Evolutionary conservation across 768 basidiomycete genomes (phyloP).

Genomic region (Psilocybe subaeruginosa): DNA sequence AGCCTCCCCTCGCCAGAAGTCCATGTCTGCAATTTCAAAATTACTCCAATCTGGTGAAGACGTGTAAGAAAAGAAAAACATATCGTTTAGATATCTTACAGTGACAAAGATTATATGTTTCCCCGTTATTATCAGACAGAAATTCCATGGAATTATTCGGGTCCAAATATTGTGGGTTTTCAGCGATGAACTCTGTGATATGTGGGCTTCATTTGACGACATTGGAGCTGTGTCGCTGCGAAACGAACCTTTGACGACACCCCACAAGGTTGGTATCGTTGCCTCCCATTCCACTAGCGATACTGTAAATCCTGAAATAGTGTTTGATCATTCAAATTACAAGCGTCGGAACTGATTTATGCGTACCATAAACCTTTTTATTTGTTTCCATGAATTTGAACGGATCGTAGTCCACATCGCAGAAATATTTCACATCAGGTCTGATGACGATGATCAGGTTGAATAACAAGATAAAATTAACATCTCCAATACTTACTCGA

Average conservation of each 20-base stretch:
- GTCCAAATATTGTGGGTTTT: constrained; percentile 63
- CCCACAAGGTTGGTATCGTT: constrained; percentile 85
- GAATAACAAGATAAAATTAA: neutral
- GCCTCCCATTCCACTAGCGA: constrained; percentile 76
- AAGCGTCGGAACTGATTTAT: neutral
- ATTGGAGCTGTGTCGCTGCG: constrained; percentile 6
- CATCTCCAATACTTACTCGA: constrained; percentile 60
- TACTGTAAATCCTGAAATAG: constrained; percentile 73
- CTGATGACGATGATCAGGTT: constrained; percentile 33
- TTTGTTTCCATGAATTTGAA: constrained; percentile 81
- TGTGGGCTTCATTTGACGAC: neutral
- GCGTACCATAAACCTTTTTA: constrained; percentile 47
- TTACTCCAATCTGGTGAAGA: constrained; percentile 77
- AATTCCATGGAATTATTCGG: constrained; percentile 73
- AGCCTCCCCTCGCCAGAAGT: constrained; percentile 85
- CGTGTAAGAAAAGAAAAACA: neutral
- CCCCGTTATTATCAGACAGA: constrained; percentile 69
- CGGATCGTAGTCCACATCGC: constrained; percentile 80
- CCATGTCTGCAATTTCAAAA: constrained; percentile 90
- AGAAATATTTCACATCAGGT: constrained; percentile 76
- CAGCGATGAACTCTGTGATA: constrained; percentile 63
- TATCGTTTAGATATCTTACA: constrained; percentile 39
- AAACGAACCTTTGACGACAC: constrained; percentile 61
- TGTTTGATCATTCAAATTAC: neutral
- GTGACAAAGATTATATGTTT: constrained; percentile 72